Percentiles rank a stretch among this genome's conserved stretches.
phyloP scores from a whole-genome alignment of 176 grass and related monocot species.

The Triticum timopheevii region DNA sequence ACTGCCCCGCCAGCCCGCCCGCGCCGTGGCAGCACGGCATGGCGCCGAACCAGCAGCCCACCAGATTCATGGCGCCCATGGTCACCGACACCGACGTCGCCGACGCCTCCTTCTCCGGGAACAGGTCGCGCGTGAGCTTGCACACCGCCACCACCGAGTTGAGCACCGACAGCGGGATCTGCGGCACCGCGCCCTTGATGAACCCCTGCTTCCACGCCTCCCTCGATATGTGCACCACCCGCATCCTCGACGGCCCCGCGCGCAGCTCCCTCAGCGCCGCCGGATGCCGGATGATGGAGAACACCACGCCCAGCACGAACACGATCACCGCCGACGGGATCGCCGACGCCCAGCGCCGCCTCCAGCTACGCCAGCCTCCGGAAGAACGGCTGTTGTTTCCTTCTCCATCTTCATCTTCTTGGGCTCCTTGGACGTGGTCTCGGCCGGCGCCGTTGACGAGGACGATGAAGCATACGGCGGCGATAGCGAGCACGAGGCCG shows the following conservation, averaged over 20 bases:
- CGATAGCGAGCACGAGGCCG: conserved; percentile 65
- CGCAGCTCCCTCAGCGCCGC: conserved; percentile 57
- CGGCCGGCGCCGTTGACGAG: conserved; percentile 72
- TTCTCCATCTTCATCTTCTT: background rate
- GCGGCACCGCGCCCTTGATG: conserved; percentile 71
- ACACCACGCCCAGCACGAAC: conserved; percentile 64
- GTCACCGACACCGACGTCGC: conserved; percentile 81
- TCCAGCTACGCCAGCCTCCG: background rate
- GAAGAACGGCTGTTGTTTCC: background rate
- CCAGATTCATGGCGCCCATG: conserved; percentile 83
- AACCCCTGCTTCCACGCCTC: conserved; percentile 81
- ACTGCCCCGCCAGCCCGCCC: conserved; percentile 81
- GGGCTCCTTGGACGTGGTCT: conserved; percentile 5
- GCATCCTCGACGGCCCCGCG: conserved; percentile 52
- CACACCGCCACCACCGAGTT: conserved; percentile 90
- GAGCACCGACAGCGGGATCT: conserved; percentile 81
- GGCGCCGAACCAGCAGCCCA: conserved; percentile 91
- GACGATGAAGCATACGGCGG: conserved; percentile 57
- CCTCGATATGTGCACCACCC: conserved; percentile 52
- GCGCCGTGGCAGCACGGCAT: conserved; percentile 97
- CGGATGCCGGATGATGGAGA: conserved; percentile 66
- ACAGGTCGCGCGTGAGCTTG: conserved; percentile 81
- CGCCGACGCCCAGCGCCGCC: conserved; percentile 17
- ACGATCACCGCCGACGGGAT: conserved; percentile 74
- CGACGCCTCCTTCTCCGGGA: conserved; percentile 50